phyloP scores from a whole-genome alignment of 2,329 filamentous ascomycete species.

The Cytospora schulzeri region DNA sequence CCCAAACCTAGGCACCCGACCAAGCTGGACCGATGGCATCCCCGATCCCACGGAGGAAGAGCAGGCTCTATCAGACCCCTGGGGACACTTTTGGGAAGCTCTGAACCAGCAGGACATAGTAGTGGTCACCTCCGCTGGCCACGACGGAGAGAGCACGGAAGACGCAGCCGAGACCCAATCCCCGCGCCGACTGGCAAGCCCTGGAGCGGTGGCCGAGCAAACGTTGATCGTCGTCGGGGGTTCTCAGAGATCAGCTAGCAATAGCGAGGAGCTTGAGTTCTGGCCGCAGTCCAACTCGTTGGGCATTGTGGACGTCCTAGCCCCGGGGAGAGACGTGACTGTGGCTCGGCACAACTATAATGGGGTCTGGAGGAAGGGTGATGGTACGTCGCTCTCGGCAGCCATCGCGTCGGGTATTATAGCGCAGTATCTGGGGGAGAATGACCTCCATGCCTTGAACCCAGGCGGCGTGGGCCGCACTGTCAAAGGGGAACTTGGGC shows the following conservation, averaged over 20 bases:
- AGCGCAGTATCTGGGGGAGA: not conserved
- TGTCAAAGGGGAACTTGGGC: not conserved
- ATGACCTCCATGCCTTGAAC: not conserved
- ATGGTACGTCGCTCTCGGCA: not conserved
- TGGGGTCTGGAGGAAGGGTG: not conserved
- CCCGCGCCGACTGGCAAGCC: not conserved
- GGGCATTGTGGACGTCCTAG: not conserved
- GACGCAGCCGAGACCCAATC: not conserved
- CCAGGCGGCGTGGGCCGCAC: not conserved
- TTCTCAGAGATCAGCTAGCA: not conserved
- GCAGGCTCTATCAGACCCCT: not conserved
- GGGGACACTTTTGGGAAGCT: not conserved
- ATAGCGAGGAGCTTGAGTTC: not conserved
- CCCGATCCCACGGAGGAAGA: not conserved
- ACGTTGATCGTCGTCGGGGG: not conserved
- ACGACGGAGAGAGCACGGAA: not conserved
- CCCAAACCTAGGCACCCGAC: not conserved
- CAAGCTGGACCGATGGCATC: not conserved
- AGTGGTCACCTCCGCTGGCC: not conserved
- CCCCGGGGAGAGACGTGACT: not conserved
- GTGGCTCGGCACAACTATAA: not conserved
- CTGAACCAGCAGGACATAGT: not conserved
- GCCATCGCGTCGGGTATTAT: not conserved
- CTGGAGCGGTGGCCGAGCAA: not conserved
- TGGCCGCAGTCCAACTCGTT: not conserved